Percentiles rank a stretch among this genome's conserved stretches.
Conservation (phyloP, 495 filamentous ascomycete genomes). For the Aspergillus conjunctus region DNA sequence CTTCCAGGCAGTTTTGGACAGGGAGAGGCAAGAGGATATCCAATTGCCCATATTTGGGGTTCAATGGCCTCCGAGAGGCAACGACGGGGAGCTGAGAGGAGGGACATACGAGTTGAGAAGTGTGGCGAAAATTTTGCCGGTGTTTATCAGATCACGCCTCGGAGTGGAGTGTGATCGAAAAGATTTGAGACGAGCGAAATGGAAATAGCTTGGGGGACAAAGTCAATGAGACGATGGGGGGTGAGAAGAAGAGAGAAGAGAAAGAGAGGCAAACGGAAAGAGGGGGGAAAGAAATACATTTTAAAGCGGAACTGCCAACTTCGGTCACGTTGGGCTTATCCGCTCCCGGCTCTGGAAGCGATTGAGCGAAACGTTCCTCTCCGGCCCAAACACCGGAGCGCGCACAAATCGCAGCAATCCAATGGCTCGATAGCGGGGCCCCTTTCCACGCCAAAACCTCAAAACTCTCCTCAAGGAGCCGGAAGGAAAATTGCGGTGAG, state of each 20-base stretch:
- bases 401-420: constrained; percentile 1
- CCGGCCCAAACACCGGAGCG: neutral
- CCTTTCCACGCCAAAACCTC: neutral
- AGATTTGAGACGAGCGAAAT: constrained; percentile 10
- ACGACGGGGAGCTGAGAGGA: constrained; percentile 4
- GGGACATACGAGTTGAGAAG: constrained; percentile 53
- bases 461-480: neutral
- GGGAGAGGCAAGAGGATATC: neutral
- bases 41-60: constrained; percentile 12
- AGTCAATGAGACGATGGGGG: constrained; percentile 14
- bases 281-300: constrained; percentile 10
- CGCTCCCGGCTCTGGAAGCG: constrained; percentile 9
- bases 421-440: constrained; percentile 12
- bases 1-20: neutral
- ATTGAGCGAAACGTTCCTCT: neutral
- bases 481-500: constrained; percentile 19
- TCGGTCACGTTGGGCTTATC: constrained; percentile 22
- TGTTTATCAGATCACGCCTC: constrained; percentile 48
- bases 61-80: constrained; percentile 2
- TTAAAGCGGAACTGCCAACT: constrained; percentile 20
- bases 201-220: neutral
- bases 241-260: constrained; percentile 10
- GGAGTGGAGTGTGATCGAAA: constrained; percentile 43
- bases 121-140: constrained; percentile 55
- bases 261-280: constrained; percentile 11